Base-by-base conservation (phyloP, 2,329 filamentous ascomycete species). In the Ophiostoma angusticollis region DNA sequence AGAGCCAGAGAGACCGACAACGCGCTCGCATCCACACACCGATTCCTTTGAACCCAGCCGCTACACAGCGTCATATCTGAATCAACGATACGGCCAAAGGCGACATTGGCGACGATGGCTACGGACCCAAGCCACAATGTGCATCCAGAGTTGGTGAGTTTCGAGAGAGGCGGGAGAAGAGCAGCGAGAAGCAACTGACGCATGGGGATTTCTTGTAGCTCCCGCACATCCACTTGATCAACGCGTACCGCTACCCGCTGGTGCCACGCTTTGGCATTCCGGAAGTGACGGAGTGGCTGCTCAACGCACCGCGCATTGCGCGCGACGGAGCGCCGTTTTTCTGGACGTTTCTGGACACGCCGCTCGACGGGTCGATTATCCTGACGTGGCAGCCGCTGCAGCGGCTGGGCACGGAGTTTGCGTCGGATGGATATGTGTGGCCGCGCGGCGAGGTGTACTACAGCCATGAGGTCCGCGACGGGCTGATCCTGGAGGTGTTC, bases 341-440 rank as follows among this genome's bases (percentile, higher is more conserved):
- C 61, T 98, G 89, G 89, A 87, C 82, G 32, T 94, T 89, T 58
- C 74, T 96, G 41, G 78, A 91, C 51, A 73, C 77, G 38, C 89
- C 89, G 9, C 70, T 70, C 37, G 84, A 93, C 59, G 86, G 86
- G 40, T 80, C 79, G 8, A 72, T 94, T 31, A 74, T 91, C 55
- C 68, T 96, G 46, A 81, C 82, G 37, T 96, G 89, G 89, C 86
- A 95, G 57, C 82, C 89, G 2, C 66, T 81, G 37, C 71, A 78
- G 50, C 73, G 78, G 42, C 60, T 83, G 40, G 75, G 74, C 4
- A 77, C 72, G 2, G 80, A 78, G 51, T 93, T 87, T 55, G 79
- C 89, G 8, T 93, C 82, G 25, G 89, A 98, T 63, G 91, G 91
- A 33, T 93, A 87, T 57, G 69, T 95, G 14, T 98, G 87, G 87